phyloP scores from a whole-genome alignment of 805 yeast species.

The Citeromyces nyonsensis region DNA sequence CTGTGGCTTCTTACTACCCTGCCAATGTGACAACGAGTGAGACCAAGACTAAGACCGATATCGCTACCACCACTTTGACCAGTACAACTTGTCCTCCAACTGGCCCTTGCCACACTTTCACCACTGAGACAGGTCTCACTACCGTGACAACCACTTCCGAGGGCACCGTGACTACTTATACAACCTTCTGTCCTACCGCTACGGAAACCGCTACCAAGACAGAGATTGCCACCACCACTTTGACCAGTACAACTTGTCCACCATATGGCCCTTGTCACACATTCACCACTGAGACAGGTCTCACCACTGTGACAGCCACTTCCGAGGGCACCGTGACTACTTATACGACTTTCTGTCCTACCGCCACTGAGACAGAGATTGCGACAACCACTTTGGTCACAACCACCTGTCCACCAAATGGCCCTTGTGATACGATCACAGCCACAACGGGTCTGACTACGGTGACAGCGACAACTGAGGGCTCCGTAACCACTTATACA shows the following conservation, averaged over 20 bases:
- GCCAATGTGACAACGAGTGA: too few relatives aligned
- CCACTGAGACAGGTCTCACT: conserved; percentile 2
- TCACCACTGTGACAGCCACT: neutral
- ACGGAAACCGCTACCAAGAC: conserved; percentile 2
- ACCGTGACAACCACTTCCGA: conserved; percentile 3
- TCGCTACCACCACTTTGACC: conserved; percentile 3
- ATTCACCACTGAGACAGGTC: neutral
- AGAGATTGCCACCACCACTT: neutral
- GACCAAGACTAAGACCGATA: conserved; percentile 1
- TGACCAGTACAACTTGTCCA: conserved; percentile 1
- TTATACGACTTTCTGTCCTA: conserved; percentile 1
- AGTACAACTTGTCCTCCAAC: conserved; percentile 2
- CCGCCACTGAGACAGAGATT: conserved; percentile 1
- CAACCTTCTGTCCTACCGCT: conserved; percentile 11
- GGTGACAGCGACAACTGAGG: conserved; percentile 10
- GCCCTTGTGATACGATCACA: conserved; percentile 6
- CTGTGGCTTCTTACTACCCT: too few relatives aligned
- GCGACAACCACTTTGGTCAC: conserved; percentile 2
- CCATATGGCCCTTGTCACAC: neutral
- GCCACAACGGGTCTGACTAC: conserved; percentile 13
- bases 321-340: neutral
- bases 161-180: conserved; percentile 7
- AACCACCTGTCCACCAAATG: neutral
- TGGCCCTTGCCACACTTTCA: conserved; percentile 4
- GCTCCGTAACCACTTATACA: conserved; percentile 9